Evolutionary conservation across 257 asterid species (phyloP).

Genomic region (Echium plantagineum): DNA sequence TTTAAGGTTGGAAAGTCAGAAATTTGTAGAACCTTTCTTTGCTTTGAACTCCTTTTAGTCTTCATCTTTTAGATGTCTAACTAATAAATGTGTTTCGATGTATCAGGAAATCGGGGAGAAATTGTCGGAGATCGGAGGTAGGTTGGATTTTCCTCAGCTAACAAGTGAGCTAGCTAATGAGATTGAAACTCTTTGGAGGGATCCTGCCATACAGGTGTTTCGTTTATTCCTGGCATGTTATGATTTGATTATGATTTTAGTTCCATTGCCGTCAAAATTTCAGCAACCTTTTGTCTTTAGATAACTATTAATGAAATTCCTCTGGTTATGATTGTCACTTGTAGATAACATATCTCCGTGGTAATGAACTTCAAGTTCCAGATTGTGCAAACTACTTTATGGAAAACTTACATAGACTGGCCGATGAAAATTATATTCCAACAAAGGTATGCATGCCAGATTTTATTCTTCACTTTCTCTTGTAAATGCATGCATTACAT

Average conservation of each 20-base stretch:
- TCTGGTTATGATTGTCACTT: slow-evolving; percentile 16
- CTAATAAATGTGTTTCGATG: slow-evolving; percentile 13
- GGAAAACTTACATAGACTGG: slow-evolving; percentile 78
- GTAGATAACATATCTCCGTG: slow-evolving; percentile 73
- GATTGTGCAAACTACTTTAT: slow-evolving; percentile 87
- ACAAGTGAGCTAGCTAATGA: slow-evolving; percentile 64
- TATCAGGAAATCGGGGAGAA: slow-evolving; percentile 73
- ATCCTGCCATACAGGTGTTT: slow-evolving; percentile 79
- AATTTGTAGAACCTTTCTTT: neutral
- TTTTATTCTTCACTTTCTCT: neutral
- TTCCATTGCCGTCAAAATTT: neutral
- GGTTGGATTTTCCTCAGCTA: slow-evolving; percentile 65
- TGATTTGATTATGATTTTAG: slow-evolving; percentile 7
- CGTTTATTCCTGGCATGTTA: slow-evolving; percentile 9
- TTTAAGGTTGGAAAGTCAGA: neutral
- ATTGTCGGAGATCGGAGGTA: slow-evolving; percentile 80
- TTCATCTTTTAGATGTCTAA: too few species aligned
- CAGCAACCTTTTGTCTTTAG: neutral
- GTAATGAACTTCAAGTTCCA: slow-evolving; percentile 93
- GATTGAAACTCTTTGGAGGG: slow-evolving; percentile 79
- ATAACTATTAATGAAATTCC: slow-evolving; percentile 9
- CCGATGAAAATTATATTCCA: slow-evolving; percentile 69
- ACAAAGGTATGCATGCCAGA: slow-evolving; percentile 50
- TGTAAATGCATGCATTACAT: neutral
- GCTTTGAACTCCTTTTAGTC: neutral